Base-by-base conservation (phyloP, 2,329 filamentous ascomycete genomes). In the Colletotrichum caudatum region DNA sequence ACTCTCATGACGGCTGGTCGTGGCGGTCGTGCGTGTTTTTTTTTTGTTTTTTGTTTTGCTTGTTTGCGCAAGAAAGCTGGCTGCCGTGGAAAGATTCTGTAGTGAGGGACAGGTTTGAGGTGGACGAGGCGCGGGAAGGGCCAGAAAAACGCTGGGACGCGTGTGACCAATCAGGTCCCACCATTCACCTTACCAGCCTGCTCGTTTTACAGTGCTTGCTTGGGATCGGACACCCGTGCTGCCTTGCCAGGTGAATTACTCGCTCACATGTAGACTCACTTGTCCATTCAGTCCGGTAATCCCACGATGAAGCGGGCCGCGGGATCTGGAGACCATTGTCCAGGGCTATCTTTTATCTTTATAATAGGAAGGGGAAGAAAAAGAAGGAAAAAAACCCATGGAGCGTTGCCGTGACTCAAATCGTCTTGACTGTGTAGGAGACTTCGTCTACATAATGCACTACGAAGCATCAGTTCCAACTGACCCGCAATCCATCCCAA, bases 141-240 rank as follows among this genome's bases (percentile, higher is more conserved):
- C 54, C 64, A 73, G 72, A 73, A 70, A 70, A 70, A 73, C 33
- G 44, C 65, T 69, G 72, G 72, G 70, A 65, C 70, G 69, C 64
- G 44, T 66, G 62, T 59, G 46, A 23, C 72, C 72, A 74, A 74
- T 69, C 61, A 66, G 9, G n/a, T 14, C 26, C n/a, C 37, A 18
- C 20, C 48, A 50, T 54, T 69, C 60, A 69, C 69, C 54, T 54
- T 37, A 20, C 35, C 26, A 29, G 62, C 46, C 48, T 50, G 39
- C 48, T 53, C 33, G 39, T 50, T 64, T 60, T 60, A 71, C 69
- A 68, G 69, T 71, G 69, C 60, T 64, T 71, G 41, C 41, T 20
- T 44, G 46, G 26, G 66, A 51, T 65, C 63, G 54, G 51, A 56
- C 26, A 46, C 51, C 56, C 57, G 57, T 33, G 14, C 26, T 63